phyloP scores from a whole-genome alignment of 2,329 filamentous ascomycete genomes.

The Rutstroemia sp. region DNA sequence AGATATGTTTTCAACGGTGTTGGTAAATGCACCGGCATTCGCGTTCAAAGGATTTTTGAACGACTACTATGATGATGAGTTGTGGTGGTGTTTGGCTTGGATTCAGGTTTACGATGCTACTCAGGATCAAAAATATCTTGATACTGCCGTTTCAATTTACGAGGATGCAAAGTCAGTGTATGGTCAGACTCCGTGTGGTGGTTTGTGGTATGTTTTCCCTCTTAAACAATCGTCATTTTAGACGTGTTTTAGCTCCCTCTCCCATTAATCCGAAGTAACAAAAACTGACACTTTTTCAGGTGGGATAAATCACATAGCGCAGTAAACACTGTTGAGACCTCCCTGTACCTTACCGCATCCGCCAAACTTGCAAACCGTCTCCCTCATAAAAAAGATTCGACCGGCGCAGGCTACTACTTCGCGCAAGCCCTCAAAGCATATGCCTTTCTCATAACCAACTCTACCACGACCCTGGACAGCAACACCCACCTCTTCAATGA shows the following conservation, averaged over 20 bases:
- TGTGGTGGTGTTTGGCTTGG: constrained; percentile 57
- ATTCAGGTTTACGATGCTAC: constrained; percentile 50
- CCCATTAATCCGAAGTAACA: neutral
- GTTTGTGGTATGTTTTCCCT: constrained; percentile 35
- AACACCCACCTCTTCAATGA: constrained; percentile 44
- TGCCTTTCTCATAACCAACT: constrained; percentile 40
- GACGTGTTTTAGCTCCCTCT: neutral
- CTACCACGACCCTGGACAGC: constrained; percentile 41
- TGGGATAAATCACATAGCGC: constrained; percentile 47
- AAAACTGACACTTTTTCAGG: constrained; percentile 11
- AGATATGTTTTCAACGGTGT: constrained; percentile 15
- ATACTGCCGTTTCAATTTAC: constrained; percentile 46
- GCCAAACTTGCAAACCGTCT: constrained; percentile 49
- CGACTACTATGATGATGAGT: constrained; percentile 51
- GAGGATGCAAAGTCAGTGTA: constrained; percentile 47
- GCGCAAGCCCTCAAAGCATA: constrained; percentile 45
- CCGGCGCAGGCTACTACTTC: constrained; percentile 43
- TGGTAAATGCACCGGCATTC: constrained; percentile 15
- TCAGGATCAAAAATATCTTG: constrained; percentile 42
- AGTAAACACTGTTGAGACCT: constrained; percentile 50
- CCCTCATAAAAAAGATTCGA: constrained; percentile 36
- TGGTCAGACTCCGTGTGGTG: constrained; percentile 43
- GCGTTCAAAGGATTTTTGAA: constrained; percentile 33
- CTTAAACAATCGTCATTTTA: neutral
- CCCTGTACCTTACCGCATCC: constrained; percentile 47